phyloP scores from a whole-genome alignment of 2,329 filamentous ascomycete species.

The Alternaria gaisen region DNA sequence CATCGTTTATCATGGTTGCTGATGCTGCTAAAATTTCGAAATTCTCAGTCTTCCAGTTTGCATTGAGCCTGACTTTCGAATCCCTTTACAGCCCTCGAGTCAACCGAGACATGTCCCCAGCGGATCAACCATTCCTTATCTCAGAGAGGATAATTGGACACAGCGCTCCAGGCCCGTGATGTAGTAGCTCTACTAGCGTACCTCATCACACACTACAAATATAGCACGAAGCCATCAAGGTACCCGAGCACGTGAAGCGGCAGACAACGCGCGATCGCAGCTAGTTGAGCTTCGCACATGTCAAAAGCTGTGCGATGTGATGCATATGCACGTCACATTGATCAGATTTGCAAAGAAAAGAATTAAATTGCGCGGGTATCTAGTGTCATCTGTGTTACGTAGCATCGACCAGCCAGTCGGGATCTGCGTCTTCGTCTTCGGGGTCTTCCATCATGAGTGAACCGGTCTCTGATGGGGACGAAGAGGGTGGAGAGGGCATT shows the following conservation, averaged over 20 bases:
- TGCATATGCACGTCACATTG: neutral
- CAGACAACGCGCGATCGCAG: neutral
- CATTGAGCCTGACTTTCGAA: neutral
- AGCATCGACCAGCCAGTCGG: conserved; percentile 64
- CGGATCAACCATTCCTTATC: neutral
- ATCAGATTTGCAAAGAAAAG: neutral
- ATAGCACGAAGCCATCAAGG: conserved; percentile 9
- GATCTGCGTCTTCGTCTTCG: conserved; percentile 71
- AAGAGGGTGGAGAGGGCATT: conserved; percentile 12
- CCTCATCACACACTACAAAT: neutral
- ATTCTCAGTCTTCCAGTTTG: neutral
- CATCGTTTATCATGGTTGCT: neutral
- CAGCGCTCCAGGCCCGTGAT: neutral
- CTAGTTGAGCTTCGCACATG: neutral
- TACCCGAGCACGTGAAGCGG: conserved; percentile 1
- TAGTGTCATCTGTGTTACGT: neutral
- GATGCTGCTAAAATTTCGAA: neutral
- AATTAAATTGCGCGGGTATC: neutral
- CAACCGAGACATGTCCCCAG: neutral
- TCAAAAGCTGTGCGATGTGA: neutral
- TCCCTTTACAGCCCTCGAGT: neutral
- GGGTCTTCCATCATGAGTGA: conserved; percentile 69
- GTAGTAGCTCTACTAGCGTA: neutral
- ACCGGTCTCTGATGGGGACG: conserved; percentile 51
- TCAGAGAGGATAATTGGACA: neutral